A percentile compares a stretch with the other conserved stretches of the same genome.
Conservation (phyloP, 2,329 filamentous ascomycete species). For the Claviceps monticola region DNA sequence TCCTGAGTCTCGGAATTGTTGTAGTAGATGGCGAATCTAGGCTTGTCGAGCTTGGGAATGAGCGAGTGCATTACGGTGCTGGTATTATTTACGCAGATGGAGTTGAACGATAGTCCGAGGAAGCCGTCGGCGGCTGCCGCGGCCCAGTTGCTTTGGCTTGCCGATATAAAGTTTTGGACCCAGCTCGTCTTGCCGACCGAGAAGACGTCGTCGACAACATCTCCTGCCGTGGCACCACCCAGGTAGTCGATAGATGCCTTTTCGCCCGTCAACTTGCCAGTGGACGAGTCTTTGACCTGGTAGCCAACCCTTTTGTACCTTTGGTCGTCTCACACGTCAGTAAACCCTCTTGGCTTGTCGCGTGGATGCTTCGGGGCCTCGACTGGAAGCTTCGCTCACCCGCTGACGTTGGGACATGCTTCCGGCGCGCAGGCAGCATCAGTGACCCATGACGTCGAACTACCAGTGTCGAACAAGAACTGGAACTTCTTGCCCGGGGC, state of each 20-base stretch:
- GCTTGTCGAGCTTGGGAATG: constrained; percentile 17
- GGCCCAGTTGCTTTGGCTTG: constrained; percentile 16
- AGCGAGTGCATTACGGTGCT: constrained; percentile 20
- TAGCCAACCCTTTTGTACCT: constrained; percentile 17
- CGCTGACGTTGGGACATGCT: constrained; percentile 13
- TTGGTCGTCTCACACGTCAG: neutral
- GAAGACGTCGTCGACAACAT: constrained; percentile 16
- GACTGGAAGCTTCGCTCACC: constrained; percentile 7
- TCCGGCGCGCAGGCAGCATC: constrained; percentile 12
- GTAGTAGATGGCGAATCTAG: constrained; percentile 20
- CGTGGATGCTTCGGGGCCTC: neutral
- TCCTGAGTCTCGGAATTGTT: constrained; percentile 6
- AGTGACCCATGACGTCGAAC: constrained; percentile 20
- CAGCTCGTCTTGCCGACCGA: constrained; percentile 10
- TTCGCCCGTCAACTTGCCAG: constrained; percentile 10
- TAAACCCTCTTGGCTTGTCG: neutral
- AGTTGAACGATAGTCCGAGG: constrained; percentile 20
- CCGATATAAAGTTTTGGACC: constrained; percentile 17
- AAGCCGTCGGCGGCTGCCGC: constrained; percentile 20
- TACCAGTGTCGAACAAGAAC: constrained; percentile 23
- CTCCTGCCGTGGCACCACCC: constrained; percentile 15
- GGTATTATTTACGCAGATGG: constrained; percentile 16
- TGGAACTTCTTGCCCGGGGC: constrained; percentile 15
- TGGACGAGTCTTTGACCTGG: constrained; percentile 14
- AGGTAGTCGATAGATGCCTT: constrained; percentile 16